These are phyloP conservation scores for Penicillium sp. DNA, from an alignment of 2,329 filamentous ascomycete species.

Conservation along the genomic window DNA sequence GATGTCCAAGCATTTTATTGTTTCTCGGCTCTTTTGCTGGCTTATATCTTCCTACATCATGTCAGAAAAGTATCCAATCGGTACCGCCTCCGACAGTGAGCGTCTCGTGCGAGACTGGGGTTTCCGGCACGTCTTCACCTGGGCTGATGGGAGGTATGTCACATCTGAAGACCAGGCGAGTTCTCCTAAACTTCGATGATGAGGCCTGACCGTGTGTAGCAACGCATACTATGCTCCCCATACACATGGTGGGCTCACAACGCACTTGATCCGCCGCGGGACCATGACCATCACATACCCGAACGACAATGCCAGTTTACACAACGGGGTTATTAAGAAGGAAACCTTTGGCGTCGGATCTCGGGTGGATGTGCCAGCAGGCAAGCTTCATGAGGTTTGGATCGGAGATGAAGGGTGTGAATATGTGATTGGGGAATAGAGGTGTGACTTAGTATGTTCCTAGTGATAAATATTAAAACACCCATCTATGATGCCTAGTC, in stretches of 20 bases:
- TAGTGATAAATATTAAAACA: too few relatives aligned
- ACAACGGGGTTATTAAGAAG: conserved; percentile 39
- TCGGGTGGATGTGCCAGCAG: conserved; percentile 57
- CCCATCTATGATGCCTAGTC: too few relatives aligned
- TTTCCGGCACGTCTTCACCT: conserved; percentile 60
- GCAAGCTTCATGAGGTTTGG: conserved; percentile 60
- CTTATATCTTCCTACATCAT: conserved; percentile 14
- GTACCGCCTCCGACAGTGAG: conserved; percentile 50
- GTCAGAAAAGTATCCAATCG: conserved; percentile 33
- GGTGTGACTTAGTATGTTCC: not conserved
- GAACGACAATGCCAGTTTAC: conserved; percentile 41
- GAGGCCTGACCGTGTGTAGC: conserved; percentile 31
- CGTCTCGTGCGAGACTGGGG: conserved; percentile 57
- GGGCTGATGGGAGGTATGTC: conserved; percentile 56
- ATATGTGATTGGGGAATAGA: conserved; percentile 59
- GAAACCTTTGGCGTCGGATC: conserved; percentile 56
- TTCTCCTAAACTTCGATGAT: not conserved
- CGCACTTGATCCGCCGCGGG: conserved; percentile 58
- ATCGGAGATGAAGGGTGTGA: conserved; percentile 58
- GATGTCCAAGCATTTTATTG: not conserved
- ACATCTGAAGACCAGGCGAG: not conserved
- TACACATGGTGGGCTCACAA: conserved; percentile 54
- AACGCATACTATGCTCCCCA: conserved; percentile 61
- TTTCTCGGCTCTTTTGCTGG: not conserved
- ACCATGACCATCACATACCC: conserved; percentile 59